Base-by-base conservation (phyloP, 441 rosid genomes). In the Erodium moschatum region DNA sequence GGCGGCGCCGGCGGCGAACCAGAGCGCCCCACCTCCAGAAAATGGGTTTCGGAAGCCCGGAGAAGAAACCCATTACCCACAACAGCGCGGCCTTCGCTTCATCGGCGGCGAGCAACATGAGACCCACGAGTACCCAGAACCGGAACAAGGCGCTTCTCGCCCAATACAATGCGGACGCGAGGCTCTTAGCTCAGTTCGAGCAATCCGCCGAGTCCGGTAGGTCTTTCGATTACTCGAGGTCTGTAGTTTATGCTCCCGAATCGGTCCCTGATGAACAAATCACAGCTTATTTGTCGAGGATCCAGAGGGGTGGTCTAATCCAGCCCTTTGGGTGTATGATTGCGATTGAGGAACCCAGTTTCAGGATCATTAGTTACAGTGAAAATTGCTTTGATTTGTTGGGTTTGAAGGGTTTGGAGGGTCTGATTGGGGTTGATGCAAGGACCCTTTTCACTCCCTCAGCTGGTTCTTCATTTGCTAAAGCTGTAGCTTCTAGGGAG, bases 251-350 rank as follows among this genome's bases (percentile, higher is more conserved):
- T 24, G 83, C 84, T 42, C 90, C 90, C 1, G 72, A 56, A n/a
- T 56, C 68, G 70, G 90, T 84, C 0, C 74, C 95, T 35, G 97
- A 82, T 1, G 92, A 87, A 66, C 84, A 88, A 75, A 86, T 84
- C 44, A 76, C 92, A 8, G 83, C 89, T 29, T 91, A 89, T 81
- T 85, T 89, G 64, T 89, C 83, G 70, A 86, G 82, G 71, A 88
- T 86, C 80, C 89, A 87, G 82, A 86, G 90, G 76, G 97, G 96
- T 3, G 73, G 67, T 69, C 79, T 84, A 38, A 82, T 91, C 70
- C 96, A 86, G 74, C 89, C 94, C 27, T 87, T 86, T 70, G 97
- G 97, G 40, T 91, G 94, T 72, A 65, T 89, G 78, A 76, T 91
- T 64, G 92, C 86, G 9, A 83, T 91, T 0, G 89, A 91, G 70